Evolutionary conservation across 331 rosid genomes (phyloP).

Genomic region (Quercus phellos): DNA sequence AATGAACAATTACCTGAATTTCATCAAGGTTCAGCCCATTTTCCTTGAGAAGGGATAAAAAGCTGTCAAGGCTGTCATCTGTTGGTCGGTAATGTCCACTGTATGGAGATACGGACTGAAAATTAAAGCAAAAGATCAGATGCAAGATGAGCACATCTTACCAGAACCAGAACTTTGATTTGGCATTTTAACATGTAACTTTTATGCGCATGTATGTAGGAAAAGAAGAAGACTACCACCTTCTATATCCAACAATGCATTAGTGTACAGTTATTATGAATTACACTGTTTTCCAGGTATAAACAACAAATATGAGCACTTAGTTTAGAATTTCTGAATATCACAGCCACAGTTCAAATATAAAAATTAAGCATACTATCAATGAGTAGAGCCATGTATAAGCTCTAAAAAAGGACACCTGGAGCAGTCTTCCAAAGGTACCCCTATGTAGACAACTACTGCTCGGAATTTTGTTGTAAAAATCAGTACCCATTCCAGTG

Average conservation of each 20-base stretch:
- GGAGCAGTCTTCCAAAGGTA: neutral
- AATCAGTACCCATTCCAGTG: neutral
- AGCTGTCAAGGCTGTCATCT: constrained; percentile 58
- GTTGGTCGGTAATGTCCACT: constrained; percentile 97
- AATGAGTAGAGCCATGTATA: constrained; percentile 5
- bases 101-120: constrained; percentile 84
- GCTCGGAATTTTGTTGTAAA: neutral
- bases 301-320: neutral
- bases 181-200: neutral
- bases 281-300: neutral
- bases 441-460: neutral
- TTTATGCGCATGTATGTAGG: neutral
- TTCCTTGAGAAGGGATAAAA: constrained; percentile 60
- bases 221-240: neutral
- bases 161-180: neutral
- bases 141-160: neutral
- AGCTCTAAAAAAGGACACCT: neutral
- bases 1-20: constrained; percentile 58
- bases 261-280: neutral
- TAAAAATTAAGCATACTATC: neutral
- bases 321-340: neutral
- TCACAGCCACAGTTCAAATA: neutral
- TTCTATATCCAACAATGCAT: neutral
- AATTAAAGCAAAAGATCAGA: constrained; percentile 33
- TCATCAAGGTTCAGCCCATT: constrained; percentile 62